Percentiles rank a stretch among this genome's conserved stretches.
phyloP scores from a whole-genome alignment of 495 filamentous ascomycete species.

The Talaromyces trachyspermus region DNA sequence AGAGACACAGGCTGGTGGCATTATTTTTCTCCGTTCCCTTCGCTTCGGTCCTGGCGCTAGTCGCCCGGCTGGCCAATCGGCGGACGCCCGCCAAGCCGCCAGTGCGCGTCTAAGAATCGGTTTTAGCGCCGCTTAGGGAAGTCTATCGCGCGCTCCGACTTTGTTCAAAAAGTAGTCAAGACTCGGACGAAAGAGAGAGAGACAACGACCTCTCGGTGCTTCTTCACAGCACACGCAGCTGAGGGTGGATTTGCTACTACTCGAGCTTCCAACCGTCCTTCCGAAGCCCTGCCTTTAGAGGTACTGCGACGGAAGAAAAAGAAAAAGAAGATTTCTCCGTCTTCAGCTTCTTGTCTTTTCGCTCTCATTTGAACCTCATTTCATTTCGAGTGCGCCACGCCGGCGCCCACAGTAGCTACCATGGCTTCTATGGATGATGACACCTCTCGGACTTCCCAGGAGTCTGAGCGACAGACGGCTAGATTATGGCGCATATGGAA shows the following conservation, averaged over 20 bases:
- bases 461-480: constrained; percentile 60
- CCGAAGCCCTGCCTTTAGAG: too few relatives aligned
- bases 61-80: not conserved
- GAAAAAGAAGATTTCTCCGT: not conserved
- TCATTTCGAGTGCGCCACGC: constrained; percentile 8
- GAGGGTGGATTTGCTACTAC: not conserved
- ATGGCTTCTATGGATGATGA: constrained; percentile 53
- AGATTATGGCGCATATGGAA: constrained; percentile 81
- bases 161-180: too few relatives aligned
- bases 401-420: constrained; percentile 14
- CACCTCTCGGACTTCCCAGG: constrained; percentile 35
- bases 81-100: not conserved
- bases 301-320: too few relatives aligned
- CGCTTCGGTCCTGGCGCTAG: constrained; percentile 6
- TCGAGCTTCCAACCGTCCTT: too few relatives aligned
- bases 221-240: too few relatives aligned
- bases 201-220: too few relatives aligned
- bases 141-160: too few relatives aligned
- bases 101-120: not conserved
- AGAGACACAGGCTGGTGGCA: not conserved
- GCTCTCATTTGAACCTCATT: not conserved
- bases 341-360: not conserved
- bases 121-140: constrained; percentile 5
- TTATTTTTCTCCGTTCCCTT: constrained; percentile 1
- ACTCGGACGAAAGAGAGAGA: too few relatives aligned